Evolutionary conservation across 768 basidiomycete species (phyloP).

Genomic region (Gelatoporia subvermispora): DNA sequence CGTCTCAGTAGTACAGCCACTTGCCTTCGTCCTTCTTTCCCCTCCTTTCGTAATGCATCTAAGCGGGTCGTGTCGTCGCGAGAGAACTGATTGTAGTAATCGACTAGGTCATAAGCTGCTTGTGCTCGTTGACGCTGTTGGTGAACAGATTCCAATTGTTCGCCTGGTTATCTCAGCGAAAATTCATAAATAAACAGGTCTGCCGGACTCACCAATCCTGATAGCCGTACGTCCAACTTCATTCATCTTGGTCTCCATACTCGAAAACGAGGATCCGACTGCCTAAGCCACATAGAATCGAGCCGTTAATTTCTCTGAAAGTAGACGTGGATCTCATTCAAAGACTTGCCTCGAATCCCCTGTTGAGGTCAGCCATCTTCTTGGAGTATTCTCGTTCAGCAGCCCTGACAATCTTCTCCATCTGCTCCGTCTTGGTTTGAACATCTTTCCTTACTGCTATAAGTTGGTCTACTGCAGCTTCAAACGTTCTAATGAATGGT

Average conservation of each 20-base stretch:
- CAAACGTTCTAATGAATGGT: constrained; percentile 90
- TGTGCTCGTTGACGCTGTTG: constrained; percentile 89
- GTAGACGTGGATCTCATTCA: neutral
- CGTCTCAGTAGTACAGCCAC: constrained; percentile 85
- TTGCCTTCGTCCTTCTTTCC: constrained; percentile 81
- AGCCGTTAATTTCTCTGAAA: neutral
- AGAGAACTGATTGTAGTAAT: constrained; percentile 91
- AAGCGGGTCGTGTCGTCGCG: constrained; percentile 71
- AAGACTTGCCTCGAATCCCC: constrained; percentile 80
- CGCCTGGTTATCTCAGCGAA: constrained; percentile 47
- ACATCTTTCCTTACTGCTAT: constrained; percentile 87
- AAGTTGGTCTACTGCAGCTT: constrained; percentile 83
- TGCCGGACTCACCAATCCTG: constrained; percentile 65
- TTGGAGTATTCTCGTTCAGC: constrained; percentile 93
- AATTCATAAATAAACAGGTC: neutral
- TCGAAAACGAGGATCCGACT: constrained; percentile 81
- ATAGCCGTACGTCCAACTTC: constrained; percentile 93
- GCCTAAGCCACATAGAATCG: constrained; percentile 40
- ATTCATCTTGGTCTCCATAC: constrained; percentile 88
- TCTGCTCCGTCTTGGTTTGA: constrained; percentile 82
- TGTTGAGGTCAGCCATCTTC: constrained; percentile 89
- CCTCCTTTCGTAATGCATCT: constrained; percentile 80
- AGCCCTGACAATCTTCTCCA: constrained; percentile 85
- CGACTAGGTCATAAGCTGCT: constrained; percentile 89
- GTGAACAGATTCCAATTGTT: constrained; percentile 93